phyloP scores from a whole-genome alignment of 768 basidiomycete genomes.

The Rubroboletus satanas region DNA sequence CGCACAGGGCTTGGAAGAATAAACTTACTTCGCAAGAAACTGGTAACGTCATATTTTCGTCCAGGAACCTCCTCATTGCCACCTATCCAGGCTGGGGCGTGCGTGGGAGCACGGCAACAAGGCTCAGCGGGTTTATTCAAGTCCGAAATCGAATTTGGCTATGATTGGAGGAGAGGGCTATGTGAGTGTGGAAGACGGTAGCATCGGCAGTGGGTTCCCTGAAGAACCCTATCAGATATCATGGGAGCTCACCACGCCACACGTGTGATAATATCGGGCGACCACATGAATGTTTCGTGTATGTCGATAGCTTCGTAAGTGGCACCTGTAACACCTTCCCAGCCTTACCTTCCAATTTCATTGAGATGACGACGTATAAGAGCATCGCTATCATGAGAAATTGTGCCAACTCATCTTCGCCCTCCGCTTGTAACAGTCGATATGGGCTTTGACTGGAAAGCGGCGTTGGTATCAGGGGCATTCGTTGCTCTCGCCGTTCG shows the following conservation, averaged over 20 bases:
- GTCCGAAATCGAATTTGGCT: no score
- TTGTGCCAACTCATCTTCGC: neutral
- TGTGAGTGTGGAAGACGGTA: no score
- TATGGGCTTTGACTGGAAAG: neutral
- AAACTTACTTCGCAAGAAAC: no score
- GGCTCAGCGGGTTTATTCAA: no score
- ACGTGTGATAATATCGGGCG: neutral
- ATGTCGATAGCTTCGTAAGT: neutral
- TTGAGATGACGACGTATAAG: neutral
- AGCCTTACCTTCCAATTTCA: neutral
- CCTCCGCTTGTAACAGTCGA: neutral
- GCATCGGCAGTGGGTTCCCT: no score
- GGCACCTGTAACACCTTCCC: neutral
- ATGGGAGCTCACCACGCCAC: neutral
- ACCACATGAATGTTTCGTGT: neutral
- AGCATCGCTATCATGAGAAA: neutral
- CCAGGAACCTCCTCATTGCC: no score
- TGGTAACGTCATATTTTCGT: no score
- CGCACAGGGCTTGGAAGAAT: no score
- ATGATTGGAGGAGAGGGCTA: no score
- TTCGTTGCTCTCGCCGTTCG: neutral
- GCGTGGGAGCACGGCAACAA: no score
- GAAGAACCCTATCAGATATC: neutral
- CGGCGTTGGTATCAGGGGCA: neutral
- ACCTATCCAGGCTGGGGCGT: no score